Evolutionary conservation across 1,139 yeast genomes (phyloP), one percentile per base, ranked within the genome.

Genomic region (Nakaseomyces glabratus): DNA sequence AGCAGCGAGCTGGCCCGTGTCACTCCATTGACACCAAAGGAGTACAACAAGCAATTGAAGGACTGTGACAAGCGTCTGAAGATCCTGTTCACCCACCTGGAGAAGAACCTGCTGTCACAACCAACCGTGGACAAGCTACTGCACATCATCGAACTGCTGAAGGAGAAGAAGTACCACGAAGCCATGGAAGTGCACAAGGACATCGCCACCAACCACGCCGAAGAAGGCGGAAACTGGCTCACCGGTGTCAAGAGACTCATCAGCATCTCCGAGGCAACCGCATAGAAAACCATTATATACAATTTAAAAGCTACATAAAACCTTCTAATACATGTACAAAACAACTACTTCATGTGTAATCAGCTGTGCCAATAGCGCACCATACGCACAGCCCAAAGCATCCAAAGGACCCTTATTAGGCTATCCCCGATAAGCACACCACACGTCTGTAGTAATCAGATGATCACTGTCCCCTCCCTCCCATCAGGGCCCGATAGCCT

Each of bases 161-260:
- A 64, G 14, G 60, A 55, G 11, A 68, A 69, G 42, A 78, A 84
- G 44, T 82, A 66, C 54, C 60, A 61, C 10, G 63, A 65, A 9
- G 96, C 97, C 2, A 61, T 70, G 36, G 62, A 69, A 9, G 49
- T 73, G 35, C 73, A 73, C 44, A 60, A 68, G 32, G 74, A 76
- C 35, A 70, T 90, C 46, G 72, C 82, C 33, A 71, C 86, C 6
- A 69, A 72, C 25, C 71, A 73, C 47, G 71, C 79, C 33, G 76
- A 72, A 28, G 95, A 88, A 57, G 75, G 82, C 45, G 95, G 95
- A 9, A 76, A 81, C 49, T 90, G 98, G 98, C 76, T 84, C 64
- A 76, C 84, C 17, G 98, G 98, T 50, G 80, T 90, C 35, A 85
- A 82, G 61, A 74, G 96, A 49, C 69, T 90, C 47, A 76, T 90